phyloP scores from a whole-genome alignment of 1,284 basidiomycete genomes.

The Ganoderma lucidum region DNA sequence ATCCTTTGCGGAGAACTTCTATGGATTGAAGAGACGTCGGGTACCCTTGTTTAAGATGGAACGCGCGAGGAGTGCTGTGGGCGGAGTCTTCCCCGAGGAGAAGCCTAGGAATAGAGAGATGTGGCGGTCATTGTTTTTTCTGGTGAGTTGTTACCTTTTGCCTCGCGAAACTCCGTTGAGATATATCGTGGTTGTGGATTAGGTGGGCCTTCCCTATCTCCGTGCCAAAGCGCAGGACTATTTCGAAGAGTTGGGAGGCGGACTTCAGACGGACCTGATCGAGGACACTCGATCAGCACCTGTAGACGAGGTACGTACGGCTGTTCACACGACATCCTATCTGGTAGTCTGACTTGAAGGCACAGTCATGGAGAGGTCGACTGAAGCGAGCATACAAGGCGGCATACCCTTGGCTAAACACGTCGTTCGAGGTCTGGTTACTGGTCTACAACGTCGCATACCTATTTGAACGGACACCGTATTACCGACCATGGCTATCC shows the following conservation, averaged over 20 bases:
- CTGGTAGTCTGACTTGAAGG: slow-evolving; percentile 8
- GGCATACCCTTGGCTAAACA: slow-evolving; percentile 86
- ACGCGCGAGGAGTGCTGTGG: slow-evolving; percentile 71
- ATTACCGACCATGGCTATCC: slow-evolving; percentile 91
- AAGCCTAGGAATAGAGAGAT: slow-evolving; percentile 70
- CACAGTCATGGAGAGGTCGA: slow-evolving; percentile 53
- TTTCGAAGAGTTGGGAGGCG: slow-evolving; percentile 91
- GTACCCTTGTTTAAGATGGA: slow-evolving; percentile 74
- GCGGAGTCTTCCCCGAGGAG: slow-evolving; percentile 69
- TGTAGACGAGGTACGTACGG: slow-evolving; percentile 55
- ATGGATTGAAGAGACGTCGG: slow-evolving; percentile 84
- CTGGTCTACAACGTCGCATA: slow-evolving; percentile 90
- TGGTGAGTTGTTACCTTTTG: slow-evolving; percentile 59
- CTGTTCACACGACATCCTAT: background rate
- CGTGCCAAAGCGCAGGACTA: slow-evolving; percentile 90
- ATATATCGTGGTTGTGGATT: background rate
- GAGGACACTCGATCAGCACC: slow-evolving; percentile 61
- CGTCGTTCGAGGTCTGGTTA: slow-evolving; percentile 82
- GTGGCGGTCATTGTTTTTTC: slow-evolving; percentile 76
- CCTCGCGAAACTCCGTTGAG: too few species aligned
- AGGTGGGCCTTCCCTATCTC: slow-evolving; percentile 92
- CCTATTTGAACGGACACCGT: slow-evolving; percentile 87
- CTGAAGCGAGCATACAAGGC: slow-evolving; percentile 69
- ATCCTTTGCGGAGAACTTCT: slow-evolving; percentile 94
- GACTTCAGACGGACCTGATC: slow-evolving; percentile 70